Evolutionary conservation across 768 basidiomycete species (phyloP).

Genomic region (Trametes cinnabarina): DNA sequence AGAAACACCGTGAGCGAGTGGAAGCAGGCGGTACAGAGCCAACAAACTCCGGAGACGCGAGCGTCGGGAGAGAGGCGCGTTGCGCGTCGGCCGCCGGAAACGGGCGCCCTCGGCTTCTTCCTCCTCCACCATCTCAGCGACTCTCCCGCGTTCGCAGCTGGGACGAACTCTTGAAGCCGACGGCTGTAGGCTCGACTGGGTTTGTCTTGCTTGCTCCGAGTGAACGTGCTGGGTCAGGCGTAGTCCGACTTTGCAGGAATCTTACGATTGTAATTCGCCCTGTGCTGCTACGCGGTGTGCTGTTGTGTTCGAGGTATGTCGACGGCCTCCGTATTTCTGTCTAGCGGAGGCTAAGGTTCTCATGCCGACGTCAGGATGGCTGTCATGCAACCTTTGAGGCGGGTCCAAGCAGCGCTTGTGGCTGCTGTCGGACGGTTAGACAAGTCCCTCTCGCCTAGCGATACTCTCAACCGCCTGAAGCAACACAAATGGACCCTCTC

Average conservation of each 20-base stretch:
- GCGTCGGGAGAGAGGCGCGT: neutral
- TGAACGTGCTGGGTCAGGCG: neutral
- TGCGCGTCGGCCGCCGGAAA: neutral
- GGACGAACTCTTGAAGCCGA: neutral
- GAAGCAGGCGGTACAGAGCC: too few relatives aligned
- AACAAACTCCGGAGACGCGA: too few relatives aligned
- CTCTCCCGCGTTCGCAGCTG: neutral
- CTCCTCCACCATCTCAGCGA: neutral
- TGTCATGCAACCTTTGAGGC: slow-evolving; percentile 17
- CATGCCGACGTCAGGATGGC: neutral
- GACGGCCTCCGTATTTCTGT: neutral
- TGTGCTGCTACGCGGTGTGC: too few relatives aligned
- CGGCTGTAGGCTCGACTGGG: neutral
- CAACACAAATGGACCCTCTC: slow-evolving; percentile 53
- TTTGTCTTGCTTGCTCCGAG: neutral
- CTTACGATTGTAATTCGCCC: too few relatives aligned
- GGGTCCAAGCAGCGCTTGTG: slow-evolving; percentile 26
- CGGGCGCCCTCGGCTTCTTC: neutral
- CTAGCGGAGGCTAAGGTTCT: neutral
- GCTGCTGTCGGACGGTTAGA: slow-evolving; percentile 69
- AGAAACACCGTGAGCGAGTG: too few relatives aligned
- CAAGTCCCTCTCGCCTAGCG: slow-evolving; percentile 68
- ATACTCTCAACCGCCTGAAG: slow-evolving; percentile 60
- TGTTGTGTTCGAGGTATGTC: neutral
- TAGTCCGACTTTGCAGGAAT: too few relatives aligned